Conservation (phyloP, 345 rosid species). For the Brassica cretica region DNA sequence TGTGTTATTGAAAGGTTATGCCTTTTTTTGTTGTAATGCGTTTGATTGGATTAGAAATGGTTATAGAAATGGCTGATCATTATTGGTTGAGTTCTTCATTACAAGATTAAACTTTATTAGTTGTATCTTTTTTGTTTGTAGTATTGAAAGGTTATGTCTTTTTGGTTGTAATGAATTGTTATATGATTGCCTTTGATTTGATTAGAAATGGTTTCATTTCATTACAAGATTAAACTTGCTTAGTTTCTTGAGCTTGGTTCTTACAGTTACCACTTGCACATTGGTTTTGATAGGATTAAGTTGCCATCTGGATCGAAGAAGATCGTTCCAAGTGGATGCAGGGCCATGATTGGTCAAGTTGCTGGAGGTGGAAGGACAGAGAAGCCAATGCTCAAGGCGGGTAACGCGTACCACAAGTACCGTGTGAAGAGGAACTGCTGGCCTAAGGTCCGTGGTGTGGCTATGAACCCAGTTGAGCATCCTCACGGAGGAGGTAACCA, state of each 20-base stretch:
- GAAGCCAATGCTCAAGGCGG: not conserved
- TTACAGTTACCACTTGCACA: not conserved
- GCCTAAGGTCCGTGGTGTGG: conserved; percentile 3
- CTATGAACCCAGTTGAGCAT: not conserved
- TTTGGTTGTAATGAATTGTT: not conserved
- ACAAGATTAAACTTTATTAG: not conserved
- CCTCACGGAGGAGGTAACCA: conserved; percentile 2
- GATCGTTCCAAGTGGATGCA: not conserved
- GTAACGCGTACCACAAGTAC: not conserved
- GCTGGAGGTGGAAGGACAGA: not conserved
- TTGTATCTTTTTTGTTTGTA: not conserved
- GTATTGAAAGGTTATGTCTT: not conserved
- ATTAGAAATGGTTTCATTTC: not conserved
- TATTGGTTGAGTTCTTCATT: not conserved
- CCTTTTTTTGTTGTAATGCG: not conserved
- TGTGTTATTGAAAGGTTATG: not conserved
- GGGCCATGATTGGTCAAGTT: not conserved
- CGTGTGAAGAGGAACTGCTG: not conserved
- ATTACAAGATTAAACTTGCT: not conserved
- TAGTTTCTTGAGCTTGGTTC: not conserved
- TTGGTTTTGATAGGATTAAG: not conserved
- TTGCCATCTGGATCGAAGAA: not conserved
- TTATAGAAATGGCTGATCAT: not conserved
- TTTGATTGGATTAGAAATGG: not conserved
- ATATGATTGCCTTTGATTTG: not conserved